Conservation (phyloP, 805 yeast species). For the Cyberlindnera petersonii region DNA sequence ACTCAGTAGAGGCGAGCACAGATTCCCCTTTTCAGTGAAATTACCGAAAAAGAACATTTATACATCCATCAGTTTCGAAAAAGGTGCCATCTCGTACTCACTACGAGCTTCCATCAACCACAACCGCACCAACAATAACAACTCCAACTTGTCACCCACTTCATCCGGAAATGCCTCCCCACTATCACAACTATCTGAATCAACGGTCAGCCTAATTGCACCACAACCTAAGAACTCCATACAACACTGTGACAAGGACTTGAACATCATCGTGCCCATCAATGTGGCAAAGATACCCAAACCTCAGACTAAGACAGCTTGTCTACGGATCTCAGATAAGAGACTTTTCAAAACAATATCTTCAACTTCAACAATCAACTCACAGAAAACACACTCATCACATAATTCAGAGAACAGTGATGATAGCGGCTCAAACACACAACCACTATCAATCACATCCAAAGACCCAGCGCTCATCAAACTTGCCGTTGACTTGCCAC, state of each 20-base stretch:
- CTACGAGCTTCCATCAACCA: constrained; percentile 44
- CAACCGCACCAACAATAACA: constrained; percentile 13
- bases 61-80: constrained; percentile 77
- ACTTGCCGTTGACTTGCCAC: constrained; percentile 45
- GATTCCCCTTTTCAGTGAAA: constrained; percentile 80
- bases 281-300: constrained; percentile 65
- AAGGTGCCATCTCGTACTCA: constrained; percentile 72
- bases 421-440: constrained; percentile 15
- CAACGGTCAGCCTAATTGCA: constrained; percentile 17
- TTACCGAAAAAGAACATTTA: constrained; percentile 71
- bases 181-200: constrained; percentile 19
- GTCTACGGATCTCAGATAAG: constrained; percentile 51
- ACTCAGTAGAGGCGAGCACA: constrained; percentile 76
- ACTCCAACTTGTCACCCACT: constrained; percentile 10
- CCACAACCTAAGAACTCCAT: constrained; percentile 27
- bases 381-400: constrained; percentile 24
- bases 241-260: constrained; percentile 50
- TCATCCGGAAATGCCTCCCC: constrained; percentile 23
- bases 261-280: constrained; percentile 66
- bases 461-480: constrained; percentile 28
- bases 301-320: constrained; percentile 62
- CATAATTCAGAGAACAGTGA: constrained; percentile 21
- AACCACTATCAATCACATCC: not conserved
- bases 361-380: constrained; percentile 39
- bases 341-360: constrained; percentile 37